These are phyloP conservation scores for Apiotrichum mycotoxinovorans DNA, from an alignment of 1,284 basidiomycete genomes.

Conservation along the genomic window DNA sequence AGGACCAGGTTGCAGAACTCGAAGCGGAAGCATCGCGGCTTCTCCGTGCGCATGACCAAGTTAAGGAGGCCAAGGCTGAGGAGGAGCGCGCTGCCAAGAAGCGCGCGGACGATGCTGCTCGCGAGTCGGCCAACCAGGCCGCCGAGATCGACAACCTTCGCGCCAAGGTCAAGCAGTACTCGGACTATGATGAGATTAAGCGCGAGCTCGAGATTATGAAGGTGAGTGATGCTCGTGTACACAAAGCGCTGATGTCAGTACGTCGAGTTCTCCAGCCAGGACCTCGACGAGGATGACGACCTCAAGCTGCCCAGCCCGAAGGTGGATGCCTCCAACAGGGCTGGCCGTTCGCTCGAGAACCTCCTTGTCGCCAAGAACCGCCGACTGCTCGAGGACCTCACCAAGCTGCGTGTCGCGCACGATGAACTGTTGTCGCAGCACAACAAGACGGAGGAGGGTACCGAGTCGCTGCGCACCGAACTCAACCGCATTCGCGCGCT, in stretches of 20 bases:
- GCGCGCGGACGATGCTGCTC: conserved; percentile 60
- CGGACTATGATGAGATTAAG: conserved; percentile 92
- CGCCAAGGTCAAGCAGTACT: conserved; percentile 65
- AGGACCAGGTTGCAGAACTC: conserved; percentile 66
- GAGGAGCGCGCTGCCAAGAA: conserved; percentile 56
- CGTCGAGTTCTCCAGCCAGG: conserved; percentile 84
- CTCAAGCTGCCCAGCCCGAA: conserved; percentile 79
- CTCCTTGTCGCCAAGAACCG: conserved; percentile 92
- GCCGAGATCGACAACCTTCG: conserved; percentile 66
- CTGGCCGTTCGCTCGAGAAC: conserved; percentile 79
- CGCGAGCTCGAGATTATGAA: conserved; percentile 96
- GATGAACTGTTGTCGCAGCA: conserved; percentile 71
- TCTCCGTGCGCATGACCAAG: conserved; percentile 64
- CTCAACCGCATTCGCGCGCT: conserved; percentile 71
- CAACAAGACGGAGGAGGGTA: conserved; percentile 59
- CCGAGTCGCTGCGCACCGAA: conserved; percentile 62
- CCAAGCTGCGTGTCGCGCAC: conserved; percentile 79
- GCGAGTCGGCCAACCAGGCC: conserved; percentile 60
- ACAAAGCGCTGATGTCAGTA: conserved; percentile 58
- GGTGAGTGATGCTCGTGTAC: conserved; percentile 53
- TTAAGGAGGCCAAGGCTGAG: conserved; percentile 61
- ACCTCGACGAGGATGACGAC: conserved; percentile 62
- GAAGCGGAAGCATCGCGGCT: conserved; percentile 70
- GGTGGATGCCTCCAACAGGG: conserved; percentile 69
- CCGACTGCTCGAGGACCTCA: conserved; percentile 87